These are phyloP conservation scores for Xylaria scruposa DNA, from an alignment of 495 filamentous ascomycete species.

Conservation along the genomic window DNA sequence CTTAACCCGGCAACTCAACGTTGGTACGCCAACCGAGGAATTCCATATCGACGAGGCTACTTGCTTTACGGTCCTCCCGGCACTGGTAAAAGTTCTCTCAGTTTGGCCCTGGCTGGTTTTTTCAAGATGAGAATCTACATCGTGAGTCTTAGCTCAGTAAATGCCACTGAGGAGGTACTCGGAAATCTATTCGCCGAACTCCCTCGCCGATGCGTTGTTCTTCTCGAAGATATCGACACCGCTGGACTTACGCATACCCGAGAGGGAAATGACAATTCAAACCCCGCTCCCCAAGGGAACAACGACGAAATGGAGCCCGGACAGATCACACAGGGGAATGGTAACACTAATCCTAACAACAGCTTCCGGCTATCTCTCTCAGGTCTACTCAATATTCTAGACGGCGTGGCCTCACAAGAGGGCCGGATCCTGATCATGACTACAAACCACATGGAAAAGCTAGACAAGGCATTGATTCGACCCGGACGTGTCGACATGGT, in stretches of 20 bases:
- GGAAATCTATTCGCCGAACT: constrained; percentile 71
- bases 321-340: constrained; percentile 35
- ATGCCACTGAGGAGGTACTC: constrained; percentile 74
- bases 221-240: constrained; percentile 77
- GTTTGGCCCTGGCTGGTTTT: constrained; percentile 71
- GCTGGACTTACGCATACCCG: constrained; percentile 71
- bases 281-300: neutral
- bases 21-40: constrained; percentile 80
- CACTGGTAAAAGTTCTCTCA: constrained; percentile 68
- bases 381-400: constrained; percentile 78
- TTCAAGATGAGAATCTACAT: constrained; percentile 76
- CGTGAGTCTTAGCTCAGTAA: constrained; percentile 67
- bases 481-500: constrained; percentile 81
- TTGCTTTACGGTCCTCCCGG: constrained; percentile 92
- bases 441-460: constrained; percentile 77
- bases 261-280: constrained; percentile 37
- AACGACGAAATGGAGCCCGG: constrained; percentile 40
- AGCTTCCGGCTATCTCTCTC: constrained; percentile 70
- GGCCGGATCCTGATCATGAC: constrained; percentile 86
- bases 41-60: constrained; percentile 84
- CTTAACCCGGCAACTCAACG: constrained; percentile 74
- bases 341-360: constrained; percentile 22
- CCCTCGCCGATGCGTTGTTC: constrained; percentile 70
- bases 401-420: constrained; percentile 79
- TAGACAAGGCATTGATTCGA: constrained; percentile 78